Base-by-base conservation (phyloP, 192 early-diverging fungal genomes). In the Umbelopsis sp. region DNA sequence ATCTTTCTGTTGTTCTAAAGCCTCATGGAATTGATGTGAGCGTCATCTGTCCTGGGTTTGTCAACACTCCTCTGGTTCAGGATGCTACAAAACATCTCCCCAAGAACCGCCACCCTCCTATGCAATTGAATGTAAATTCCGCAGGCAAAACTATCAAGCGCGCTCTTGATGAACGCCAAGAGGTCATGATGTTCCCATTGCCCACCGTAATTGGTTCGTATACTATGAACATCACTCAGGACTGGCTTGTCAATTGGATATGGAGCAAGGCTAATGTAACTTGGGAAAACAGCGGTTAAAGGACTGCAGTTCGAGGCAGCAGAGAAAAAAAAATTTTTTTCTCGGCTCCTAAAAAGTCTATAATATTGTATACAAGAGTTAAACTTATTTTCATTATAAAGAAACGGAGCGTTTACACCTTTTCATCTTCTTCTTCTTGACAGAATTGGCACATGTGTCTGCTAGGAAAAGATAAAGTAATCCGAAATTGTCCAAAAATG, bases 121-220 rank as follows among this genome's bases (percentile, higher is more conserved):
- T 61, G 16, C 55, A 37, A 41, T 10, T 70, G 1, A 44, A 58
- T 21, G 69, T 70, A 12, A 13, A 22, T 22, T 1, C 33, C 2
- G 69, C 69, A 20, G 69, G 37, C 18, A 21, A 51, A 18, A 23
- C 41, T 21, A 53, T 70, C 35, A 58, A 70, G 50, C 13, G 41
- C 4, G 69, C 51, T 8, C 41, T 70, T 21, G 50, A 70, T 21
- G 52, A 70, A 20, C 50, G 53, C 41, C 51, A 70, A 25, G 69
- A 70, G 20, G 52, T 70, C 21, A 44, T 70, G 35, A 58, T 58
- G 49, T 70, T 70, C 69, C 69, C 69, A 20, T 66, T 23, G 46
- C 35, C 18, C 20, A 66, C 65, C 45, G 8, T 66, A 13, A 66
- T 66, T 8, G 65, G 45, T 3, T 47, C 65, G 2, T 48, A 46